These are phyloP conservation scores for Epichloe baconii DNA, from an alignment of 2,329 filamentous ascomycete genomes.

Conservation along the genomic window DNA sequence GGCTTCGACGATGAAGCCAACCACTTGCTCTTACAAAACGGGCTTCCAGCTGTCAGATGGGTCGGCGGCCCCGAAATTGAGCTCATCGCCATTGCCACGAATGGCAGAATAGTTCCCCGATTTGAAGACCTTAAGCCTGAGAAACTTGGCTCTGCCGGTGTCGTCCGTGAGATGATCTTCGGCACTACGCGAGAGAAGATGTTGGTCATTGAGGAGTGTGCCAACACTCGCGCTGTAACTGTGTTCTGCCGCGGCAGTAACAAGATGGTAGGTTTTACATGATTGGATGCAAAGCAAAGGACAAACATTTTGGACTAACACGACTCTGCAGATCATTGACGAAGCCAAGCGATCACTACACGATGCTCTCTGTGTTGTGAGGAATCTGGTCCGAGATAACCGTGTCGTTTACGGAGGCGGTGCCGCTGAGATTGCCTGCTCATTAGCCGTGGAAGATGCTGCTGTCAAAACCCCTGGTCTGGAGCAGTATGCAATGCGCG, in stretches of 20 bases:
- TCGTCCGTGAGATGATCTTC: conserved; percentile 91
- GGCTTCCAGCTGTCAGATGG: conserved; percentile 92
- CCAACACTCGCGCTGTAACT: conserved; percentile 92
- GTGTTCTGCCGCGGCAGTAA: conserved; percentile 95
- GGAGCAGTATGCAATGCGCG: conserved; percentile 98
- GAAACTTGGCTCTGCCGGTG: conserved; percentile 80
- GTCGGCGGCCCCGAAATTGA: conserved; percentile 97
- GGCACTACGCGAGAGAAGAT: conserved; percentile 98
- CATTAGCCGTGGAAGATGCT: conserved; percentile 86
- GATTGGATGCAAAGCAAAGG: neutral
- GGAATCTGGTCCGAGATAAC: conserved; percentile 92
- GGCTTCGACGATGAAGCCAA: conserved; percentile 99
- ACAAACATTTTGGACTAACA: neutral
- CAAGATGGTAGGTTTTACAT: conserved; percentile 70
- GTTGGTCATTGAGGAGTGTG: conserved; percentile 98
- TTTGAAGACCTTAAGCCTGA: conserved; percentile 88
- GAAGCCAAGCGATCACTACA: conserved; percentile 96
- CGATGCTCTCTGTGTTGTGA: conserved; percentile 92
- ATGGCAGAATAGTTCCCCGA: conserved; percentile 90
- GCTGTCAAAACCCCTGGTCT: conserved; percentile 92
- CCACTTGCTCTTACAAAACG: conserved; percentile 89
- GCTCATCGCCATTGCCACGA: conserved; percentile 95
- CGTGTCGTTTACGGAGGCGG: conserved; percentile 95
- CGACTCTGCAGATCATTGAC: conserved; percentile 67
- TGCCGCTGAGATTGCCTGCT: conserved; percentile 94